Evolutionary conservation across 2,329 filamentous ascomycete genomes (phyloP).

Genomic region (Ramularia collo-cygni): DNA sequence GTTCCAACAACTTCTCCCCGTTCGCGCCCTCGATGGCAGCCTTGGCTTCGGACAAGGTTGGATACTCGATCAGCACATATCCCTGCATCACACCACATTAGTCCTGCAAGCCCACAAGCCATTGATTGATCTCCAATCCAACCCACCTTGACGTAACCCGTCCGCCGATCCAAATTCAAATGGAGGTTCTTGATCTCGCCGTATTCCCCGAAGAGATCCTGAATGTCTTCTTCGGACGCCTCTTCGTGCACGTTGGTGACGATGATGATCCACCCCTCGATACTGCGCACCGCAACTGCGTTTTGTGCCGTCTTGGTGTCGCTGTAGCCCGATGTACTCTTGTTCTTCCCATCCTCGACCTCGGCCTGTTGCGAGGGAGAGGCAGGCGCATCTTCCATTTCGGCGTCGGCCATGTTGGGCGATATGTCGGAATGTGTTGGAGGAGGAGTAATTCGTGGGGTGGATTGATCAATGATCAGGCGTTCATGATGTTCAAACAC

Average conservation of each 20-base stretch:
- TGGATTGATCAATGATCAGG: no score
- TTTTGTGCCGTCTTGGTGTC: conserved; percentile 67
- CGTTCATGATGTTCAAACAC: no score
- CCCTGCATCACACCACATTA: conserved; percentile 46
- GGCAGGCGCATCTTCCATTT: conserved; percentile 54
- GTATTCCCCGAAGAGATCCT: conserved; percentile 75
- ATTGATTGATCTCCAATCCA: not conserved
- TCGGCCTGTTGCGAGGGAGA: conserved; percentile 25
- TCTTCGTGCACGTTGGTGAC: conserved; percentile 85
- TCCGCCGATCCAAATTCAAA: conserved; percentile 72
- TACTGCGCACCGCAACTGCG: conserved; percentile 75
- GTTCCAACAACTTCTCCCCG: conserved; percentile 69
- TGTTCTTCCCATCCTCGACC: conserved; percentile 9
- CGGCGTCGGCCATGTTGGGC: conserved; percentile 30
- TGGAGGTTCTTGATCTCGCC: conserved; percentile 85
- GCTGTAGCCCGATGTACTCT: conserved; percentile 29
- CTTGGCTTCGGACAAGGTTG: conserved; percentile 69
- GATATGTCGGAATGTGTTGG: not conserved
- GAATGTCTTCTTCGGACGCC: conserved; percentile 73
- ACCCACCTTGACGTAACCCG: conserved; percentile 75
- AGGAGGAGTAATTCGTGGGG: not conserved
- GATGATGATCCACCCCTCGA: conserved; percentile 84
- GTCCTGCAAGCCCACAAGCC: conserved; percentile 1
- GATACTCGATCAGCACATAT: conserved; percentile 78
- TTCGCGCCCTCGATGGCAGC: conserved; percentile 79